phyloP scores from a whole-genome alignment of 768 basidiomycete species.

The Coprinopsis cinerea region DNA sequence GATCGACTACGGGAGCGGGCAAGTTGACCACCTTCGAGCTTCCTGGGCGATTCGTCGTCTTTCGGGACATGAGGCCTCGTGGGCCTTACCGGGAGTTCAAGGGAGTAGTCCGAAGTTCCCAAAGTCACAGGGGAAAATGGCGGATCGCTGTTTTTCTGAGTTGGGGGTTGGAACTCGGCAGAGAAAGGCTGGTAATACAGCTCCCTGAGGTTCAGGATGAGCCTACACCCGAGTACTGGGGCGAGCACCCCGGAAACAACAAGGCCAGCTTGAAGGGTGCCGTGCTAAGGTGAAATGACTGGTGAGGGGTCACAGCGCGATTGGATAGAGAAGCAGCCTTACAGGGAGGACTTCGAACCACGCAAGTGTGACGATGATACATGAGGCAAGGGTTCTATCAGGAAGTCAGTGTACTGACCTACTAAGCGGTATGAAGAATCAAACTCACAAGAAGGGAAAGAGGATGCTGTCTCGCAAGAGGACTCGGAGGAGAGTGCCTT shows the following conservation, averaged over 20 bases:
- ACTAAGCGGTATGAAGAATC: background rate
- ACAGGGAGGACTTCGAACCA: slow-evolving; percentile 1
- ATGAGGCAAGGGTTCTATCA: background rate
- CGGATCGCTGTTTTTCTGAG: background rate
- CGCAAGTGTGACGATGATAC: background rate
- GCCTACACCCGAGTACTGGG: slow-evolving; percentile 7
- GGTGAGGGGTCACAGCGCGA: too few species aligned
- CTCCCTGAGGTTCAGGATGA: slow-evolving; percentile 9
- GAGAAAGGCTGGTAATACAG: slow-evolving; percentile 9
- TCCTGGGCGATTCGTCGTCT: too few species aligned
- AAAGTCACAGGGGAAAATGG: too few species aligned
- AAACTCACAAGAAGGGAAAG: slow-evolving; percentile 11
- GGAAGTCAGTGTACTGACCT: too few species aligned
- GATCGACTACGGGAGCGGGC: too few species aligned
- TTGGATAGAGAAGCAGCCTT: too few species aligned
- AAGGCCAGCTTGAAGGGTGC: slow-evolving; percentile 1
- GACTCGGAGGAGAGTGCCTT: slow-evolving; percentile 1
- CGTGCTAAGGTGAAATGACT: background rate
- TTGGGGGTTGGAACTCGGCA: background rate
- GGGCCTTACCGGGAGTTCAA: too few species aligned
- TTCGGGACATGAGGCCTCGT: too few species aligned
- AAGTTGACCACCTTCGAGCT: too few species aligned
- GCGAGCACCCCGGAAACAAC: background rate
- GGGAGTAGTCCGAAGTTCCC: too few species aligned
- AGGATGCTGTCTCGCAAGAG: slow-evolving; percentile 11